Base-by-base conservation (phyloP, 164 flowering plant species). In the Dillenia turbinata region DNA sequence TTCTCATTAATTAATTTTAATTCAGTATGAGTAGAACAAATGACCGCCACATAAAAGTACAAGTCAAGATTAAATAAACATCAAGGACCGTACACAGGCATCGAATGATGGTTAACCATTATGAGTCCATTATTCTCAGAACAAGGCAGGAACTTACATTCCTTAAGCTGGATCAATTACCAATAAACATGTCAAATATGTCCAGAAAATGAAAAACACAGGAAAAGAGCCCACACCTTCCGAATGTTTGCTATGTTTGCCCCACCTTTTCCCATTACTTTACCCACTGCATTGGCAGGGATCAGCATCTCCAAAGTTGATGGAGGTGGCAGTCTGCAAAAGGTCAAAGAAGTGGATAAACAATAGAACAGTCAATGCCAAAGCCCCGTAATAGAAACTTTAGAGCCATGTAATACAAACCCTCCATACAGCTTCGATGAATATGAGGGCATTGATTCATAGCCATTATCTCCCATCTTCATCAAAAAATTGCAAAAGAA, bases 191-290 rank as follows among this genome's bases (percentile, higher is more conserved):
- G 47, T 33, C 11, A 59, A 47, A 54, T 5, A 59, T 65, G 33
- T 49, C 49, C 43, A 9, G 17, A 15, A 13, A 57, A 54, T 17
- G 0, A 2, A 51, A 51, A 16, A 47, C n/a, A 16, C 7, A 57
- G 59, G 24, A n/a, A 52, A 17, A 62, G n/a, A 57, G 8, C 40
- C 69, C 79, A 12, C 12, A 94, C 99, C 97, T 85, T 88, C 44
- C 89, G 78, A 46, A 94, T 83, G 71, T 89, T 94, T 57, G 81
- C 77, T 44, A 94, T 56, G 69, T 90, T 90, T 52, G 86, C 77
- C 47, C 99, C 97, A 63, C 88, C 87, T 78, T 80, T 94, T 19
- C 98, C 98, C 68, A 94, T 68, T 60, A 94, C 97, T 76, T 85
- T 94, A 53, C 95, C 87, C 14, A 89, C 81, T 49, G 97, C 96